These are phyloP conservation scores for Ramaria sp. DNA, from an alignment of 768 basidiomycete species.

Conservation along the genomic window DNA sequence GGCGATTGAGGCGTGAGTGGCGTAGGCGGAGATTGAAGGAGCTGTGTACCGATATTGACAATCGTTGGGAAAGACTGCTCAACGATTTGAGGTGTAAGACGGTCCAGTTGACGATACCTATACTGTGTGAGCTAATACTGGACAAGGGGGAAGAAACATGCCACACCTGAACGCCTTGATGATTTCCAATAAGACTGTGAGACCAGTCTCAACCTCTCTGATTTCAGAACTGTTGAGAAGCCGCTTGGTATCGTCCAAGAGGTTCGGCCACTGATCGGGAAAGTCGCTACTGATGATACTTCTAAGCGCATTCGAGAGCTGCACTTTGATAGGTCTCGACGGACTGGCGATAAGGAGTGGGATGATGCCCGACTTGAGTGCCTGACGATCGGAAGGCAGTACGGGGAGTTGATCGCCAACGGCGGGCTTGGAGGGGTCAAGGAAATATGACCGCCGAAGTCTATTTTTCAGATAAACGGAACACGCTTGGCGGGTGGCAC, in stretches of 20 bases:
- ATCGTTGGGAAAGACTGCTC: constrained; percentile 62
- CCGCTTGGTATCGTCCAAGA: constrained; percentile 56
- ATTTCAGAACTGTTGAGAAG: constrained; percentile 55
- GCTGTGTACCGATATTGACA: constrained; percentile 58
- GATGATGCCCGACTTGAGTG: constrained; percentile 58
- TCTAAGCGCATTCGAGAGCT: constrained; percentile 66
- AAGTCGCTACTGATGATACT: constrained; percentile 68
- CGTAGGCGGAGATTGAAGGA: constrained; percentile 44
- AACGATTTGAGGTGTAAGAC: constrained; percentile 48
- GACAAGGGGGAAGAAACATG: background rate
- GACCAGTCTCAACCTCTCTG: constrained; percentile 70
- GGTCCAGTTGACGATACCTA: constrained; percentile 60
- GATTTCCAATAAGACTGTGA: constrained; percentile 66
- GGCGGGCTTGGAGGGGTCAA: constrained; percentile 27
- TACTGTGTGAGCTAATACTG: background rate
- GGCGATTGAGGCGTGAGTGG: constrained; percentile 41
- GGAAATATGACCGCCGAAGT: constrained; percentile 52
- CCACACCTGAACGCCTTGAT: constrained; percentile 65
- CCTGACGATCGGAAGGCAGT: constrained; percentile 54
- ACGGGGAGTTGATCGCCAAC: constrained; percentile 56
- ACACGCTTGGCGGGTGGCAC: constrained; percentile 75
- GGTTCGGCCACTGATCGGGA: constrained; percentile 60
- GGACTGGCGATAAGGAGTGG: constrained; percentile 60
- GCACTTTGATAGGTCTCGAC: constrained; percentile 57
- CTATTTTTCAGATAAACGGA: constrained; percentile 90